Percentiles rank a stretch among this genome's conserved stretches.
phyloP scores from a whole-genome alignment of 2,329 filamentous ascomycete species.

The Aspergillus candidus region DNA sequence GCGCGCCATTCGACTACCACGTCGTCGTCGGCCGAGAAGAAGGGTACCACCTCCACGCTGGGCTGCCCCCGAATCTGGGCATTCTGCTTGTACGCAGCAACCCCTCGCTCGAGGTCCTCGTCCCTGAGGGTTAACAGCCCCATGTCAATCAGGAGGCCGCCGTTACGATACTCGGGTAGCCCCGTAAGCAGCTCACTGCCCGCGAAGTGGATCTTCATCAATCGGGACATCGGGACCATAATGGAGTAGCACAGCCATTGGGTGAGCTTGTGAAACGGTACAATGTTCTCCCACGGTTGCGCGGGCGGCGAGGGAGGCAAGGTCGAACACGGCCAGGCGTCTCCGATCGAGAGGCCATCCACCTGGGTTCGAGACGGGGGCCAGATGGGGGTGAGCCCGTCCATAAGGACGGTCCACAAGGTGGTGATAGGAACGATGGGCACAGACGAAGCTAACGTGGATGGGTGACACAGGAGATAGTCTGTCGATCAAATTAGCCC shows the following conservation, averaged over 20 bases:
- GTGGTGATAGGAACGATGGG: constrained; percentile 82
- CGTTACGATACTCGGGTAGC: constrained; percentile 87
- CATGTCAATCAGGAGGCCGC: constrained; percentile 78
- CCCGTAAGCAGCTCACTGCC: constrained; percentile 79
- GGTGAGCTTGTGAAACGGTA: constrained; percentile 89
- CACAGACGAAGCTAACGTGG: constrained; percentile 80
- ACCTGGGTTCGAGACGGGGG: constrained; percentile 78
- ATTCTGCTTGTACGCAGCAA: constrained; percentile 64
- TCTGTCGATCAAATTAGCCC: constrained; percentile 47
- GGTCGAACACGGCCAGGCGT: constrained; percentile 84
- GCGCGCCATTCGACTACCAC: constrained; percentile 77
- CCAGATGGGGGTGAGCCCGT: constrained; percentile 82
- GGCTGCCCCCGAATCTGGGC: constrained; percentile 65
- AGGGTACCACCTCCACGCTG: constrained; percentile 66
- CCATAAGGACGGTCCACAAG: constrained; percentile 85
- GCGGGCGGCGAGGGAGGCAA: constrained; percentile 66
- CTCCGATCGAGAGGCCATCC: constrained; percentile 79
- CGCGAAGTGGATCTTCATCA: constrained; percentile 74
- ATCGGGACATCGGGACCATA: constrained; percentile 80
- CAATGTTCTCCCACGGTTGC: constrained; percentile 70
- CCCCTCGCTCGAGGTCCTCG: constrained; percentile 62
- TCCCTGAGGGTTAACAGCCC: constrained; percentile 72
- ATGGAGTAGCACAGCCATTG: constrained; percentile 94
- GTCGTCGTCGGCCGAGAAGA: constrained; percentile 67
- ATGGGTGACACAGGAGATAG: constrained; percentile 85